phyloP scores from a whole-genome alignment of 257 asterid species.

The Eustoma russellianum region DNA sequence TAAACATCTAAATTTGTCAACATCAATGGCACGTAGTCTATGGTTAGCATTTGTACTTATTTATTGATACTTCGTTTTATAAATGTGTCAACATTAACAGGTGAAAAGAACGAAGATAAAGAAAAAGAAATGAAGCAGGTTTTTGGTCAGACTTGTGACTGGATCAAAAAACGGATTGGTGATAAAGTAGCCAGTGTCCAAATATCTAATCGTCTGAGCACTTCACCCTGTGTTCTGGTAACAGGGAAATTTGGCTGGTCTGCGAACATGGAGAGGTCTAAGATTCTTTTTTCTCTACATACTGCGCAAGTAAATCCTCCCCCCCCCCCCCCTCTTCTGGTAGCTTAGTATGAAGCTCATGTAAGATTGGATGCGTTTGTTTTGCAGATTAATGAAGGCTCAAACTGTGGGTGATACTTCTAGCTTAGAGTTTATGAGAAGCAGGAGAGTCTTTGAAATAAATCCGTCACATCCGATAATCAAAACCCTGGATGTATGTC shows the following conservation, averaged over 20 bases:
- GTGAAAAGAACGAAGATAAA: constrained; percentile 80
- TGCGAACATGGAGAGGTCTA: constrained; percentile 94
- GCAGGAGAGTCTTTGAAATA: constrained; percentile 92
- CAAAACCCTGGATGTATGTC: constrained; percentile 59
- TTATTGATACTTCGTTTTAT: too few relatives aligned
- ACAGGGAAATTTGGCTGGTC: constrained; percentile 99
- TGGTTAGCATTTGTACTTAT: too few relatives aligned
- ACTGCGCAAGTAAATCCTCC: not conserved
- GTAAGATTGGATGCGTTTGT: constrained; percentile 5
- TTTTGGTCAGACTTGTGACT: constrained; percentile 77
- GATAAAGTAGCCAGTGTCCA: constrained; percentile 87
- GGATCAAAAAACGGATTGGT: constrained; percentile 83
- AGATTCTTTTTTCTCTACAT: not conserved
- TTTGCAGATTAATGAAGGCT: constrained; percentile 88
- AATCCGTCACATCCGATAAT: constrained; percentile 91
- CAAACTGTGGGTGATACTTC: constrained; percentile 72
- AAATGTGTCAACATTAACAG: constrained; percentile 27
- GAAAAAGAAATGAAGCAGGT: constrained; percentile 85
- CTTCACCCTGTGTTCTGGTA: constrained; percentile 96
- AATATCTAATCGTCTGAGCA: constrained; percentile 77
- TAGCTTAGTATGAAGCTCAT: not conserved
- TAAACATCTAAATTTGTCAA: too few relatives aligned
- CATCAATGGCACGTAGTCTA: too few relatives aligned
- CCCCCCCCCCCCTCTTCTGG: too few relatives aligned
- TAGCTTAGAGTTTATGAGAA: constrained; percentile 70